Evolutionary conservation across 208 protist genomes (phyloP).

Genomic region (Acanthamoeba castellanii): DNA sequence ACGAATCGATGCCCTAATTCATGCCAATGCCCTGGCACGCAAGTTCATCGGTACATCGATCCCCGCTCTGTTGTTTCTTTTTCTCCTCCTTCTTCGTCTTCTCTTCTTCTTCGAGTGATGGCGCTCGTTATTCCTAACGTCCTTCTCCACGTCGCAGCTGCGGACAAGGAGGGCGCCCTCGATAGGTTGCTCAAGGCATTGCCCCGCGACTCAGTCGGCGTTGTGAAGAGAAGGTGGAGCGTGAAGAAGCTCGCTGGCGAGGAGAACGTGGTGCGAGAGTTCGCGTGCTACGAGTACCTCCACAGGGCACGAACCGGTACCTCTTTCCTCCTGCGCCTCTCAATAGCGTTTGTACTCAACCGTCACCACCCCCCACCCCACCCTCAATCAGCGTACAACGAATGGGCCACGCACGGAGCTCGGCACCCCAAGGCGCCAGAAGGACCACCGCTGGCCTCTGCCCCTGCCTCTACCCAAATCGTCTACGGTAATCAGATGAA

Average conservation of each 20-base stretch:
- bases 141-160: too few relatives aligned
- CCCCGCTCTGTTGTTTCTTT: too few relatives aligned
- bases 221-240: background rate
- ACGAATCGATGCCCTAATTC: constrained; percentile 28
- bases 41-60: background rate
- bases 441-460: background rate
- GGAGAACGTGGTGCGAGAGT: constrained; percentile 36
- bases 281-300: background rate
- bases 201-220: background rate
- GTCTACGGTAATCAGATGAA: background rate
- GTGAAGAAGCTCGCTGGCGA: background rate
- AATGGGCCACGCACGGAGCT: too few relatives aligned
- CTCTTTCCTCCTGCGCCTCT: background rate
- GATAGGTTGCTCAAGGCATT: background rate
- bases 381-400: too few relatives aligned
- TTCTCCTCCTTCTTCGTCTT: background rate
- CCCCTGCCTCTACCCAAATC: background rate
- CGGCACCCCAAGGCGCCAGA: background rate
- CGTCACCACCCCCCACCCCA: background rate
- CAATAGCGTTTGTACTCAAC: background rate
- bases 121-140: too few relatives aligned
- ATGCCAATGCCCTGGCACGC: constrained; percentile 47
- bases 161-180: background rate
- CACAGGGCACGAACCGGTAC: too few relatives aligned
- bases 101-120: too few relatives aligned